These are phyloP conservation scores for Penicillium coffeae DNA, from an alignment of 495 filamentous ascomycete species.

Conservation along the genomic window DNA sequence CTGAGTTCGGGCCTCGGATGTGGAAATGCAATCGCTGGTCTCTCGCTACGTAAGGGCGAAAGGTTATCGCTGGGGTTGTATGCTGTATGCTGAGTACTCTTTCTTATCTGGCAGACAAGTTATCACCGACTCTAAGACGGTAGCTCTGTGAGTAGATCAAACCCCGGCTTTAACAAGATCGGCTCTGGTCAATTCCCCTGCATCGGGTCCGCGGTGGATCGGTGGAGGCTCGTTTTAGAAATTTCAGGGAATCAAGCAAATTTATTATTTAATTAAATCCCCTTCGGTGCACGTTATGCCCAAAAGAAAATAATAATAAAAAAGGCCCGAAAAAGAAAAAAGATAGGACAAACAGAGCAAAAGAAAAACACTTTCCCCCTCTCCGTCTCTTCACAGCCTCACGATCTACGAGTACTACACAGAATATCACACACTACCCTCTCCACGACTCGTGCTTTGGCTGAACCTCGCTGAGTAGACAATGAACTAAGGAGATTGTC, in stretches of 20 bases:
- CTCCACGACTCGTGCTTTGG: background rate
- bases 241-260: background rate
- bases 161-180: too few relatives aligned
- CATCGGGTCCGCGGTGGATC: slow-evolving; percentile 1
- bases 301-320: slow-evolving; percentile 16
- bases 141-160: too few relatives aligned
- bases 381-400: background rate
- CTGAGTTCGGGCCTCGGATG: background rate
- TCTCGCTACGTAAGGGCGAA: too few relatives aligned
- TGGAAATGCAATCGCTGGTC: too few relatives aligned
- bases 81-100: too few relatives aligned
- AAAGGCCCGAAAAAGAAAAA: slow-evolving; percentile 14
- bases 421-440: background rate
- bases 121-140: too few relatives aligned
- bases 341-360: slow-evolving; percentile 40
- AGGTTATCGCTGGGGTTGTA: too few relatives aligned
- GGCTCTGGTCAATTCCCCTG: background rate
- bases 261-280: background rate
- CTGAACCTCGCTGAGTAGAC: too few relatives aligned
- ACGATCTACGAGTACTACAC: background rate
- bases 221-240: slow-evolving; percentile 22
- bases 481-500: background rate
- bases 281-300: background rate
- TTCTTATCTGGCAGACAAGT: too few relatives aligned
- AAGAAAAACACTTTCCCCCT: slow-evolving; percentile 37